Evolutionary conservation across 495 filamentous ascomycete species (phyloP), one percentile per base, ranked within the genome.

Genomic region (Xylaria intraflava): DNA sequence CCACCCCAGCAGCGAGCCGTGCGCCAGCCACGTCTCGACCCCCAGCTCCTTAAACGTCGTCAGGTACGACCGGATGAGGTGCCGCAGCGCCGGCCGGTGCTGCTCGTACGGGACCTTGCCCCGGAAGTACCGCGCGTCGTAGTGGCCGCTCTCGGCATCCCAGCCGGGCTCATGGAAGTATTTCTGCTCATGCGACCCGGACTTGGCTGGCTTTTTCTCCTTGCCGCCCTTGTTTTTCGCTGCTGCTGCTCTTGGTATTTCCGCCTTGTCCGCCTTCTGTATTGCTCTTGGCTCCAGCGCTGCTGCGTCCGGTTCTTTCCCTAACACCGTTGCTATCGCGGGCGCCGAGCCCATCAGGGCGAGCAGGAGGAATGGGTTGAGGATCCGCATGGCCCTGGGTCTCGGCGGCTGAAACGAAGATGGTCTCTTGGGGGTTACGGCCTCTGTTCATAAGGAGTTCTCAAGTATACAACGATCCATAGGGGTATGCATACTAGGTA

Each of bases 1-100:
- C 89, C 89, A 95, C 11, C 89, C 89, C 43, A 95, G 69, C 41
- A 95, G 72, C 14, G 89, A 91, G 20, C 89, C 89, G 67, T 95
- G 89, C 30, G 88, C 87, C 57, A 95, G 83, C 89, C 89, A 95
- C 4, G 89, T 90, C 63, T 90, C 86, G 51, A 89, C 66, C 0
- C 78, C 76, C 26, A 87, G 75, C 35, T 79, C 70, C 12, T 73
- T 66, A 57, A 87, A 83, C 51, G 79, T 83, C 16, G 79, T 73
- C 11, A 93, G 73, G 72, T 91, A 93, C 23, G 87, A 79, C 40
- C 82, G 81, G 57, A 91, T 78, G 56, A 93, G 80, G 61, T 86
- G 75, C 6, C 76, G 76, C 49, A 91, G 76, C 12, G 80, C 81
- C 26, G 81, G 73, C 20, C 77, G 73, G 62, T 85, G 82, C 42